phyloP scores from a whole-genome alignment of 768 basidiomycete genomes.

The Termitomyces titanicus region DNA sequence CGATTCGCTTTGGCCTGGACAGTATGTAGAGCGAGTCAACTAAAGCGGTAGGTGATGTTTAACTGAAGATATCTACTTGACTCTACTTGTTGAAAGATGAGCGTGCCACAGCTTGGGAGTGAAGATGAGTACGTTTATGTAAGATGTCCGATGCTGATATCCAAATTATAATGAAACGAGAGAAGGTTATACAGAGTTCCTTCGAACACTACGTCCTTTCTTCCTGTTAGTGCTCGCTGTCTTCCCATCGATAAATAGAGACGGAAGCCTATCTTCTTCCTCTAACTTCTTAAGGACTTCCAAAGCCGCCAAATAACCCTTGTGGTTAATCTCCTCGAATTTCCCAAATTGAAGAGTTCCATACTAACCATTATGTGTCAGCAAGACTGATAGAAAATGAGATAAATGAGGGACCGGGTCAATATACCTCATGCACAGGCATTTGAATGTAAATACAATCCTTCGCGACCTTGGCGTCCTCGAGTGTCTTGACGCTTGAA shows the following conservation, averaged over 20 bases:
- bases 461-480: constrained; percentile 89
- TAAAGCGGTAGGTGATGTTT: too few species aligned
- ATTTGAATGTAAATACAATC: constrained; percentile 91
- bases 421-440: constrained; percentile 90
- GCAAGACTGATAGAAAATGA: not conserved
- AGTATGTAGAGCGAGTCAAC: too few species aligned
- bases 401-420: too few species aligned
- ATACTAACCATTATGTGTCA: constrained; percentile 45
- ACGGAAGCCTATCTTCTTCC: constrained; percentile 80
- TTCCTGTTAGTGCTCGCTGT: constrained; percentile 46
- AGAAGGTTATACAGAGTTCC: constrained; percentile 58
- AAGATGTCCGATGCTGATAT: not conserved
- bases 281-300: constrained; percentile 75
- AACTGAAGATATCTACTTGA: too few species aligned
- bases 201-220: constrained; percentile 73
- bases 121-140: not conserved
- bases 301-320: constrained; percentile 73
- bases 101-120: not conserved
- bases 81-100: not conserved
- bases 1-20: too few species aligned
- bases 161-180: not conserved
- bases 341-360: constrained; percentile 89
- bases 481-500: constrained; percentile 90
- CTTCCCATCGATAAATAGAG: constrained; percentile 60
- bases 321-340: constrained; percentile 83